Percentiles rank a stretch among this genome's conserved stretches.
These are phyloP conservation scores for Veloboletus limbatus DNA, from an alignment of 1,284 basidiomycete genomes.

Conservation along the genomic window DNA sequence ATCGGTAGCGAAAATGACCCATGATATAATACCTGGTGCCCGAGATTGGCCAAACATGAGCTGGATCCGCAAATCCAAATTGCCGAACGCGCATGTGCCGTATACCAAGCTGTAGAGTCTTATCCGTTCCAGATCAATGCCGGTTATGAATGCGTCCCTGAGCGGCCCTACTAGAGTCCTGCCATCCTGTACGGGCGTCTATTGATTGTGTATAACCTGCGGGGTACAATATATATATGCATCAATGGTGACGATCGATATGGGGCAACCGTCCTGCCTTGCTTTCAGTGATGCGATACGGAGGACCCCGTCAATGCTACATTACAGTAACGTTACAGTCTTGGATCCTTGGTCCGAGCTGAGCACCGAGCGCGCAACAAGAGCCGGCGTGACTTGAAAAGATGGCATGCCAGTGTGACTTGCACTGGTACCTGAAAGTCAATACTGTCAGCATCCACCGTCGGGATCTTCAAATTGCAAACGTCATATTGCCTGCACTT, in stretches of 20 bases:
- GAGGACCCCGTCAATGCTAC: not conserved
- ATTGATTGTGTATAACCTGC: not conserved
- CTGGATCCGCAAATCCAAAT: constrained; percentile 10
- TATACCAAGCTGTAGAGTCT: constrained; percentile 29
- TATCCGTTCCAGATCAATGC: not conserved
- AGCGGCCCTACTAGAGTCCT: not conserved
- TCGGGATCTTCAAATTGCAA: not conserved
- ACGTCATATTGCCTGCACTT: not conserved
- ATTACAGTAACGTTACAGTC: not conserved
- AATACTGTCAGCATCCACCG: not conserved
- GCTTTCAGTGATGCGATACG: not conserved
- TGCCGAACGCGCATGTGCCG: constrained; percentile 6
- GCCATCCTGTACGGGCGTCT: constrained; percentile 31
- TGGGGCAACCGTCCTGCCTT: not conserved
- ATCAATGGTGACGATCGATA: not conserved
- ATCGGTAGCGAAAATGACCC: constrained; percentile 1
- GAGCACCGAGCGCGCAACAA: constrained; percentile 3
- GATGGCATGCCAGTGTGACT: not conserved
- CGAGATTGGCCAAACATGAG: not conserved
- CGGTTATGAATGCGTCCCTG: not conserved
- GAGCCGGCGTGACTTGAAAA: not conserved
- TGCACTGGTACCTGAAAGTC: not conserved
- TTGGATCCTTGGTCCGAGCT: not conserved
- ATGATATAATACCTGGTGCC: not conserved
- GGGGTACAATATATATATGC: not conserved